Conservation (phyloP, 352 stramenopile genomes). For the Pythium dissotocum region DNA sequence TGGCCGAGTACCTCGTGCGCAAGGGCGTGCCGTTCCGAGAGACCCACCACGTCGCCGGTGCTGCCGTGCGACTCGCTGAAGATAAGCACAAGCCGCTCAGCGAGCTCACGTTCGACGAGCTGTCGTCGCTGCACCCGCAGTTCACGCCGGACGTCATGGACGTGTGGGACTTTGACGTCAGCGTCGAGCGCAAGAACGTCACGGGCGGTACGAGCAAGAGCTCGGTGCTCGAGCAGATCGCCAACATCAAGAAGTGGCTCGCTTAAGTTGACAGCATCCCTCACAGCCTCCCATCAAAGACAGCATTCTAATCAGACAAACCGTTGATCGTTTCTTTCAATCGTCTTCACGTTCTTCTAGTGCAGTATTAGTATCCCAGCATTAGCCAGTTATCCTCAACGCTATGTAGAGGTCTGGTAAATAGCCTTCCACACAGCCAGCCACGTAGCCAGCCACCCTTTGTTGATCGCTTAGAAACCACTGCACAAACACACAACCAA, state of each 20-base stretch:
- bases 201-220: constrained; percentile 81
- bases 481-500: constrained; percentile 15
- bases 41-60: constrained; percentile 98
- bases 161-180: constrained; percentile 91
- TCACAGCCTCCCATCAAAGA: background rate
- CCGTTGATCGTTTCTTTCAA: background rate
- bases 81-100: constrained; percentile 85
- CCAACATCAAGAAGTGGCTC: constrained; percentile 73
- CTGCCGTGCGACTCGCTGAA: constrained; percentile 91
- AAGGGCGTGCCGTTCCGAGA: constrained; percentile 99
- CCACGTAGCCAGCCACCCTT: background rate
- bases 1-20: constrained; percentile 98
- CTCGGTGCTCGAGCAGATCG: constrained; percentile 80
- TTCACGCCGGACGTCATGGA: constrained; percentile 90
- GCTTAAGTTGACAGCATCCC: constrained; percentile 11
- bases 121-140: constrained; percentile 83
- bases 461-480: constrained; percentile 18
- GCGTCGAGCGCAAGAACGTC: constrained; percentile 91
- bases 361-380: too few relatives aligned
- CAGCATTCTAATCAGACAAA: constrained; percentile 2
- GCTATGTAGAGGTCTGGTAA: background rate
- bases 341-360: constrained; percentile 4
- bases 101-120: constrained; percentile 89
- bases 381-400: too few relatives aligned
- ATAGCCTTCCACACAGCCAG: background rate